Conservation (phyloP, 805 yeast species). For the Candida pseudoglaebosa region DNA sequence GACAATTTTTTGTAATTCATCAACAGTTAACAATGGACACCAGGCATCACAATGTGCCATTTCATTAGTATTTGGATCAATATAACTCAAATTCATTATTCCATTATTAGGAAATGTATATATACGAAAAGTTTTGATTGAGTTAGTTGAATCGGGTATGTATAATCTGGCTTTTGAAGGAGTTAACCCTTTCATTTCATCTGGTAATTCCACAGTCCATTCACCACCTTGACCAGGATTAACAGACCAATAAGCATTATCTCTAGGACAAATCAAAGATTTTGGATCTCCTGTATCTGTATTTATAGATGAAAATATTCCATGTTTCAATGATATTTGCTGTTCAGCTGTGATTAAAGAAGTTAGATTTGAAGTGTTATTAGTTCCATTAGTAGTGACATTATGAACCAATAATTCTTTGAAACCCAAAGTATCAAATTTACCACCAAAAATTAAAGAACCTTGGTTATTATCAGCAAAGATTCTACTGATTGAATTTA, state of each 20-base stretch:
- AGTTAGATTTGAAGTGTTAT: conserved; percentile 28
- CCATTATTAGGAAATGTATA: conserved; percentile 76
- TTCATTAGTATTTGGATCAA: conserved; percentile 67
- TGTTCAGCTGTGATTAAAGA: conserved; percentile 54
- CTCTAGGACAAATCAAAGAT: conserved; percentile 56
- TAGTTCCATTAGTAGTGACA: conserved; percentile 23
- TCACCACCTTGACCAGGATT: conserved; percentile 51
- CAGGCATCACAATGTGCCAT: conserved; percentile 73
- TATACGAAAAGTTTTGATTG: conserved; percentile 64
- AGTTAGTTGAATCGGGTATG: conserved; percentile 51
- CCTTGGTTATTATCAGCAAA: conserved; percentile 35
- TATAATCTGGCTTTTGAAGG: conserved; percentile 76
- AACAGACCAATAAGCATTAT: conserved; percentile 51
- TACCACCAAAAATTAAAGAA: conserved; percentile 75
- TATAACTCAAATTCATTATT: conserved; percentile 86
- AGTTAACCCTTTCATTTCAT: conserved; percentile 39
- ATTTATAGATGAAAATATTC: conserved; percentile 48
- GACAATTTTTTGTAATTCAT: conserved; percentile 28
- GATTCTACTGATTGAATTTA: conserved; percentile 59
- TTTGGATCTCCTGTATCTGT: conserved; percentile 26
- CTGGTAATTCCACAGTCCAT: conserved; percentile 60
- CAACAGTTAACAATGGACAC: conserved; percentile 64
- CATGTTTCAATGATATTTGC: conserved; percentile 54
- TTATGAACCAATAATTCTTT: conserved; percentile 38
- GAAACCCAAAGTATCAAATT: conserved; percentile 60